A percentile compares a stretch with the other conserved stretches of the same genome.
These are phyloP conservation scores for Pythium chondricola DNA, from an alignment of 352 stramenopile genomes.

Conservation along the genomic window DNA sequence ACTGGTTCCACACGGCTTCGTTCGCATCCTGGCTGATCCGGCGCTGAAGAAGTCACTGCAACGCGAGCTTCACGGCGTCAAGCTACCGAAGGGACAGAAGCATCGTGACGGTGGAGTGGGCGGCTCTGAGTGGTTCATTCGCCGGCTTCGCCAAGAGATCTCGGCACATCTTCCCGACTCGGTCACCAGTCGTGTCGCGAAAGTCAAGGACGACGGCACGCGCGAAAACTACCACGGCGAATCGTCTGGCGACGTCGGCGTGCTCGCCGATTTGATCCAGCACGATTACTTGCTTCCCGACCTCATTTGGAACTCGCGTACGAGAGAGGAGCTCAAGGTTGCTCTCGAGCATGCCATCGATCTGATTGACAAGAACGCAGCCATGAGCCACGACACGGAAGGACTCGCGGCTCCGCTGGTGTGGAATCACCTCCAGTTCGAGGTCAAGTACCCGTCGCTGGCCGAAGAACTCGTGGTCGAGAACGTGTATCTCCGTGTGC, in stretches of 20 bases:
- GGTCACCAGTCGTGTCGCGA: constrained; percentile 2
- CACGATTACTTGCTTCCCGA: constrained; percentile 75
- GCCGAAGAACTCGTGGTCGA: constrained; percentile 56
- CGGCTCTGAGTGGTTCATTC: constrained; percentile 54
- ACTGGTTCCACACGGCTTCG: constrained; percentile 63
- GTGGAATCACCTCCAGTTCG: constrained; percentile 74
- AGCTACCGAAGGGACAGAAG: constrained; percentile 9
- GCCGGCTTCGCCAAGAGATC: constrained; percentile 60
- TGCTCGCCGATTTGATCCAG: constrained; percentile 57
- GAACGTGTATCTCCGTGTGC: constrained; percentile 63
- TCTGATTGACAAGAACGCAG: constrained; percentile 2
- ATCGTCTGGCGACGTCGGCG: constrained; percentile 53
- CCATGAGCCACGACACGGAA: neutral
- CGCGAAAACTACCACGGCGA: constrained; percentile 72
- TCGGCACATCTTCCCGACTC: constrained; percentile 29
- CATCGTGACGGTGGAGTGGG: constrained; percentile 6
- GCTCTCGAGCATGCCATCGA: constrained; percentile 12
- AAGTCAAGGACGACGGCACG: constrained; percentile 30
- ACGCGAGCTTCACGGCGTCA: neutral
- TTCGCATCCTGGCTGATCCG: constrained; percentile 65
- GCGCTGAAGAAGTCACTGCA: constrained; percentile 54
- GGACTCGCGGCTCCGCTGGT: constrained; percentile 1
- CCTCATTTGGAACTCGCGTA: constrained; percentile 69
- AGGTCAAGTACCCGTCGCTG: constrained; percentile 56
- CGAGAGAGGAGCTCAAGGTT: constrained; percentile 43